Base-by-base conservation (phyloP, 2,329 filamentous ascomycete genomes). In the Amauroascus verrucosus region DNA sequence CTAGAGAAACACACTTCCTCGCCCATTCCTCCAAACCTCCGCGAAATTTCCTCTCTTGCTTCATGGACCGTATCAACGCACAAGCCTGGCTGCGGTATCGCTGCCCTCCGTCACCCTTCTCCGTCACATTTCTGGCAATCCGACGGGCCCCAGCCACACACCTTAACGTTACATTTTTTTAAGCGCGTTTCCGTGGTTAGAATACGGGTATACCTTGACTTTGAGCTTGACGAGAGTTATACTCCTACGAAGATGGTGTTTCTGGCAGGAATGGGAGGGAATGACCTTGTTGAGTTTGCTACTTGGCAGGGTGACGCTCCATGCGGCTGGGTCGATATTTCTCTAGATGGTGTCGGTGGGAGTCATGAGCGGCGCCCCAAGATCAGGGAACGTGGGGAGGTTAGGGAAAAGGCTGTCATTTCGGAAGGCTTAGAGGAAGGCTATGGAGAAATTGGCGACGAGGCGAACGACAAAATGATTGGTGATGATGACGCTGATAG, bases 161-260 rank as follows among this genome's bases (percentile, higher is more conserved):
- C 77, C 7, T 70, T 84, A 11, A 82, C 78, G 53, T 74, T 83
- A 2, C 81, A 84, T 74, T 74, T 86, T 77, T 64, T 79, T 64
- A 71, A 81, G 70, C 60, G 78, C 57, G 64, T 77, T 60, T 61
- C 75, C 53, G 59, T 82, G 66, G 59, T 79, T 59, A 64, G 76
- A 60, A 62, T 80, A 67, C 56, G 76, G 61, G 59, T 78, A 48
- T 70, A 85, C 61, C 83, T 98, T 43, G 90, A 98, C 71, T 95
- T 95, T 68, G 83, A 85, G 57, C 81, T 88, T 51, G 93, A 98
- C 69, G 93, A 98, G 71, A 93, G 86, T 41, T 98, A 98, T 68
- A 98, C 93, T 2, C 93, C 93, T 0, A 97, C 90, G 1, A 87
- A 89, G 62, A 94, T 98, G 63, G 75, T 86, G 45, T 89, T 97